Evolutionary conservation across 306 rosid species (phyloP), one percentile per base, ranked within the genome.

Genomic region (Vicia faba): DNA sequence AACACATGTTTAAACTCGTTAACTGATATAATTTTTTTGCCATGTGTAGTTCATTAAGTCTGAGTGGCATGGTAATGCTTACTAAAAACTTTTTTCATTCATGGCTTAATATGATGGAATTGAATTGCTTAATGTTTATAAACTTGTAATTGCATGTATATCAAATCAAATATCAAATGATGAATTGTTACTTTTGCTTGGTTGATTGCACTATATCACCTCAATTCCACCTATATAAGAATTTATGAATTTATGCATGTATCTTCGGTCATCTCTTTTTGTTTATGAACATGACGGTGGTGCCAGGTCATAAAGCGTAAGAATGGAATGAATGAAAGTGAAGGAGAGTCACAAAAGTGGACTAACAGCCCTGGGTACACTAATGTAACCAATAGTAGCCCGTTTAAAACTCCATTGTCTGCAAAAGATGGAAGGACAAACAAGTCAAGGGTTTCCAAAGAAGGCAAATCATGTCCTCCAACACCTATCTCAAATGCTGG

Each of bases 401-500:
- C 88, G 59, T 61, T 86, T 31, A 89, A 84, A 67, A 90, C 99
- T 55, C 97, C 97, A 12, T 76, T 82, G 61, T 88, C 97, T 72
- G 76, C 83, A n/a, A 95, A 93, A 82, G 95, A 87, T 5, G 96
- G 87, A 65, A 88, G 88, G 79, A 40, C 81, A 28, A 78, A 78
- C 78, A 88, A 78, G 72, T 67, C 96, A 61, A 88, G 88, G 85
- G 84, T 68, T 81, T 56, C 90, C 50, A 90, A 81, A 77, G 96
- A 82, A 39, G 80, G 76, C 44, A 81, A 74, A 78, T 84, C 91
- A 55, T 89, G 84, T 46, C 91, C 97, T 74, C 91, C 75, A 58
- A 95, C 97, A 63, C 96, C 97, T 41, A 82, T 70, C 56, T 84
- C 97, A 38, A 85, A 86, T 74, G 84, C 83, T 11, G 90, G 97